phyloP scores from a whole-genome alignment of 73 alveolate species.

The Paramecium primaurelia region DNA sequence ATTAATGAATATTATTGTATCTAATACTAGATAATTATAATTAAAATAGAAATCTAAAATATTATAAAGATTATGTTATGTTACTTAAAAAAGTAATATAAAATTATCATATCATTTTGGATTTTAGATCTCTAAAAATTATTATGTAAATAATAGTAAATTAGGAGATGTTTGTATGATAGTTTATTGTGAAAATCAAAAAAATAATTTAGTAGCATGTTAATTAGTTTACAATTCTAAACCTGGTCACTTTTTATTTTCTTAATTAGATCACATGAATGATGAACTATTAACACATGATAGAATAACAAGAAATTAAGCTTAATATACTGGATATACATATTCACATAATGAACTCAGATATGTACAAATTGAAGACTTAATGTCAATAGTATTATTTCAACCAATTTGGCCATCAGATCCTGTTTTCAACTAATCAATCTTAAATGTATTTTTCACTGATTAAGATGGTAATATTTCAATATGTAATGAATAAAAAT shows the following conservation, averaged over 20 bases:
- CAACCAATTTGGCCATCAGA: slow-evolving; percentile 44
- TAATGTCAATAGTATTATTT: neutral
- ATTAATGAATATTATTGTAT: neutral
- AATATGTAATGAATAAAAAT: neutral
- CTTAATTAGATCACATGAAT: neutral
- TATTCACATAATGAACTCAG: neutral
- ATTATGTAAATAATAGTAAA: slow-evolving; percentile 34
- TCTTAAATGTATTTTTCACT: neutral
- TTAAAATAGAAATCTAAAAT: neutral
- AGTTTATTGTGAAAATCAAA: neutral
- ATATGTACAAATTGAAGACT: neutral
- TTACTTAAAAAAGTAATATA: neutral
- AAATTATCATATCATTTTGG: neutral
- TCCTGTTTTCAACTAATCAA: neutral
- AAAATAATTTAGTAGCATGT: neutral
- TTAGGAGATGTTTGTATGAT: slow-evolving; percentile 9
- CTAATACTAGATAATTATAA: neutral
- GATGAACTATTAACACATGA: neutral
- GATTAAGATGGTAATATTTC: neutral
- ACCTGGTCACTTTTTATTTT: neutral
- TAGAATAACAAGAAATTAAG: neutral
- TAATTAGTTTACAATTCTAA: slow-evolving; percentile 9
- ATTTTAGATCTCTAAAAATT: neutral
- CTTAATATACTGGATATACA: neutral
- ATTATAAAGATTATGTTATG: neutral